Percentiles rank a stretch among this genome's conserved stretches.
Evolutionary conservation across 805 yeast genomes (phyloP).

Genomic region (Saccharomycopsis fodiens): DNA sequence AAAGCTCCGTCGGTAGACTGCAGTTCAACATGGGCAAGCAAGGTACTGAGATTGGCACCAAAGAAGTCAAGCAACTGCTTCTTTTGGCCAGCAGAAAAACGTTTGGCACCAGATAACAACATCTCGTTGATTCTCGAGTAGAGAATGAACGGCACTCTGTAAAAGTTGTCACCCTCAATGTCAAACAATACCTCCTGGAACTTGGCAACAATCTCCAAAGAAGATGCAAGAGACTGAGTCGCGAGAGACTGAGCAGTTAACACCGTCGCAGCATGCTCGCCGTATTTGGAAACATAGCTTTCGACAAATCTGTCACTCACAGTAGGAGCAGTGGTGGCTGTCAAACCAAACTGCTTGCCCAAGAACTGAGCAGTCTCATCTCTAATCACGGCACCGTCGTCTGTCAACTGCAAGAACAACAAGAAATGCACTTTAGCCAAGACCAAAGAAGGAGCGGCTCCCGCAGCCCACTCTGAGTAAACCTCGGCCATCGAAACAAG

Average conservation of each 20-base stretch:
- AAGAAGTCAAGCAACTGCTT: neutral
- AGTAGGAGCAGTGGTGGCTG: neutral
- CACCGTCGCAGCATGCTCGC: slow-evolving; percentile 1
- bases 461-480: neutral
- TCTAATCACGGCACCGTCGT: slow-evolving; percentile 16
- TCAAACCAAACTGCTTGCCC: neutral
- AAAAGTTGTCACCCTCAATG: slow-evolving; percentile 61
- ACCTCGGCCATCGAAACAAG: slow-evolving; percentile 14
- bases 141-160: slow-evolving; percentile 28
- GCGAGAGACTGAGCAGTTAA: neutral
- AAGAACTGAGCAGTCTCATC: slow-evolving; percentile 5
- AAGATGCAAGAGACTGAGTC: neutral
- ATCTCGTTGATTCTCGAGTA: slow-evolving; percentile 1
- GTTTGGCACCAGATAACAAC: neutral
- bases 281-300: neutral
- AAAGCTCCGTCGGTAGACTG: slow-evolving; percentile 14
- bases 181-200: slow-evolving; percentile 42
- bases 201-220: neutral
- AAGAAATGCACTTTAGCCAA: slow-evolving; percentile 9
- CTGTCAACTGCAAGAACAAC: slow-evolving; percentile 13
- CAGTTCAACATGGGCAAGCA: neutral
- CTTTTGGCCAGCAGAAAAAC: neutral
- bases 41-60: neutral
- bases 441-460: neutral
- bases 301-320: slow-evolving; percentile 1